Evolutionary conservation across 2,329 filamentous ascomycete genomes (phyloP), one percentile per base, ranked within the genome.

Genomic region (Didymella sp.): DNA sequence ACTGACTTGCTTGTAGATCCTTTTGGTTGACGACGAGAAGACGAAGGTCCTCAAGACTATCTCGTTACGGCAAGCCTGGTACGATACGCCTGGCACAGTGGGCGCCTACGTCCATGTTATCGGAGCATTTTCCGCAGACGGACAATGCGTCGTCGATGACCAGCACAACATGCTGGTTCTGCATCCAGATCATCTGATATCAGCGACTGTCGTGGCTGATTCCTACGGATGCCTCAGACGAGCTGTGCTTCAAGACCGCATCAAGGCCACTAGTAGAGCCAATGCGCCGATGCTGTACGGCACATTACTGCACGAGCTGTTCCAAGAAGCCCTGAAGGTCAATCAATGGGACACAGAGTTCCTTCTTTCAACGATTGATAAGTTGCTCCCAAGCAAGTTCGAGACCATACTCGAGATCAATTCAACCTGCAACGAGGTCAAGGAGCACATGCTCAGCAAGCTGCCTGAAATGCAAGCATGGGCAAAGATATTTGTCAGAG

Each of bases 161-260:
- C 82, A 84, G 2, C 83, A 89, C 46, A 92, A 93, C 67, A 89
- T 98, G 75, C 80, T 99, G 47, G 92, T 99, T 55, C 79, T 99
- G 13, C 93, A 99, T 70, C 95, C 95, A 0, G 95, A 99, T 70
- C 93, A 98, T 77, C 84, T 99, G 30, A 89, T 99, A 50, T 98
- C 95, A 2, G 90, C 95, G 2, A 98, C 95, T 0, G 92, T 96
- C 5, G 90, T 99, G 40, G 93, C 92, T n/a, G 95, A 99, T 76
- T 96, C 95, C 0, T 96, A 98, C 73, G 89, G 88, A 22, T 99
- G 95, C 72, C 88, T 90, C 73, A 89, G 95, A 17, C 89, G 94
- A 62, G 92, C 95, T 27, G 94, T 98, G 1, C 84, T 99, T 24
- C 93, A 98, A 75, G 94, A 99, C 74, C 89, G 95, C 28, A 89